phyloP scores from a whole-genome alignment of 768 basidiomycete species.

The Russula sp. region DNA sequence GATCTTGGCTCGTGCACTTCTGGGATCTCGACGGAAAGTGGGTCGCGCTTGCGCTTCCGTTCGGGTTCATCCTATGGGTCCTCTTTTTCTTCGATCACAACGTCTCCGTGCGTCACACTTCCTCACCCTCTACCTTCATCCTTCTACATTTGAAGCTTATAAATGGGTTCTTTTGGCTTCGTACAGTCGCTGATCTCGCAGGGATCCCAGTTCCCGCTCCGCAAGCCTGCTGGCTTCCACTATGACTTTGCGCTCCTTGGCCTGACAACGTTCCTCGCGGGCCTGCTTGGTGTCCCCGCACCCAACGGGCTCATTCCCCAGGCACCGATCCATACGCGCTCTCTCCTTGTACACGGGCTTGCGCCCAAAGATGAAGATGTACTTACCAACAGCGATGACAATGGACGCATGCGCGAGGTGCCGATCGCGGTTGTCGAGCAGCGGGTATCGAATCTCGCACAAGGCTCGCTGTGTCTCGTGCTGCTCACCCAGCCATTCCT shows the following conservation, averaged over 20 bases:
- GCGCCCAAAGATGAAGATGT: conserved; percentile 33
- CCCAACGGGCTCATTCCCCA: conserved; percentile 82
- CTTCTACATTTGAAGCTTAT: not conserved
- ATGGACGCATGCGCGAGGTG: conserved; percentile 34
- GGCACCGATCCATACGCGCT: conserved; percentile 88
- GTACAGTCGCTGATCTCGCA: conserved; percentile 84
- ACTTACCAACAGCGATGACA: conserved; percentile 26
- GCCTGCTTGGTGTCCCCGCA: conserved; percentile 78
- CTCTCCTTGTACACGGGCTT: conserved; percentile 62
- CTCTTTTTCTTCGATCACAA: conserved; percentile 96
- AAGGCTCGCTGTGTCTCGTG: conserved; percentile 73
- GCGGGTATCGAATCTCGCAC: conserved; percentile 83
- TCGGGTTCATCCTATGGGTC: conserved; percentile 82
- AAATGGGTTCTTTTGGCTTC: not conserved
- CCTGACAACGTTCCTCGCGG: conserved; percentile 81
- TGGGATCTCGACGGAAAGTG: conserved; percentile 86
- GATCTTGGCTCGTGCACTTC: conserved; percentile 80
- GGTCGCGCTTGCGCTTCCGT: conserved; percentile 84
- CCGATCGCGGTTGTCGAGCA: conserved; percentile 83
- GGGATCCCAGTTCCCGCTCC: conserved; percentile 78
- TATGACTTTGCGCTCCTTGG: conserved; percentile 90
- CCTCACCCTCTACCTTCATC: not conserved
- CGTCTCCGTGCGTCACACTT: conserved; percentile 57
- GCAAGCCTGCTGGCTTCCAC: conserved; percentile 85
- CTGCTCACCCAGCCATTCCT: conserved; percentile 78